These are phyloP conservation scores for Lepidopterella palustris DNA, from an alignment of 495 filamentous ascomycete genomes.

Conservation along the genomic window DNA sequence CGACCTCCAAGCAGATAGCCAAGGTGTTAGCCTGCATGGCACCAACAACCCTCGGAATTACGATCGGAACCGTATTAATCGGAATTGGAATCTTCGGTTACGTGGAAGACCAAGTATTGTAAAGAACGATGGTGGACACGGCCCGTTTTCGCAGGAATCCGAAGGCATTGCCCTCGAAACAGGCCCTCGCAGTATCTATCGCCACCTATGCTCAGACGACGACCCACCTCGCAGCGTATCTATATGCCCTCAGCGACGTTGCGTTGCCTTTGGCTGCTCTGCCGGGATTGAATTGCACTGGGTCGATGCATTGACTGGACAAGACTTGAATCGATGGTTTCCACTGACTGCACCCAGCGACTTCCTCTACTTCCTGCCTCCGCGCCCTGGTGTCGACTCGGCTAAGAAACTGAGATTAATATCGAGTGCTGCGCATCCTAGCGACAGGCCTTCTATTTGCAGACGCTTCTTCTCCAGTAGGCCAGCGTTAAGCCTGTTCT, in stretches of 20 bases:
- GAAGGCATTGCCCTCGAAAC: conserved; percentile 19
- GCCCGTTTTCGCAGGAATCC: background rate
- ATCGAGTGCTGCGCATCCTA: conserved; percentile 50
- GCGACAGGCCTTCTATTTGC: conserved; percentile 17
- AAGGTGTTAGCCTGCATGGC: conserved; percentile 10
- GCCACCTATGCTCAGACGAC: conserved; percentile 57
- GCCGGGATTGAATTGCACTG: conserved; percentile 67
- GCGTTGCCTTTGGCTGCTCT: conserved; percentile 64
- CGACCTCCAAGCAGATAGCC: conserved; percentile 8
- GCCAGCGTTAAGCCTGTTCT: conserved; percentile 16
- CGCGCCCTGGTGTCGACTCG: conserved; percentile 46
- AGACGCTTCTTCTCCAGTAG: conserved; percentile 14
- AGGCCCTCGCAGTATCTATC: conserved; percentile 43
- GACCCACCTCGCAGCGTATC: conserved; percentile 62
- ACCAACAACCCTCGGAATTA: conserved; percentile 5
- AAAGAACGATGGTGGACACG: no score
- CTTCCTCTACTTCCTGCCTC: conserved; percentile 60
- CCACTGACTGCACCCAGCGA: conserved; percentile 62
- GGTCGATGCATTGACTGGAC: conserved; percentile 56
- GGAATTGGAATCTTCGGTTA: conserved; percentile 20
- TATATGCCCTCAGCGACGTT: conserved; percentile 60
- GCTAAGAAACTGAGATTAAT: conserved; percentile 59
- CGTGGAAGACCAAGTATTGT: conserved; percentile 10
- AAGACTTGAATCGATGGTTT: conserved; percentile 57
- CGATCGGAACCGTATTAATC: conserved; percentile 18